A percentile compares a stretch with the other conserved stretches of the same genome.
phyloP scores from a whole-genome alignment of 495 filamentous ascomycete genomes.

The Penicillium salamii region DNA sequence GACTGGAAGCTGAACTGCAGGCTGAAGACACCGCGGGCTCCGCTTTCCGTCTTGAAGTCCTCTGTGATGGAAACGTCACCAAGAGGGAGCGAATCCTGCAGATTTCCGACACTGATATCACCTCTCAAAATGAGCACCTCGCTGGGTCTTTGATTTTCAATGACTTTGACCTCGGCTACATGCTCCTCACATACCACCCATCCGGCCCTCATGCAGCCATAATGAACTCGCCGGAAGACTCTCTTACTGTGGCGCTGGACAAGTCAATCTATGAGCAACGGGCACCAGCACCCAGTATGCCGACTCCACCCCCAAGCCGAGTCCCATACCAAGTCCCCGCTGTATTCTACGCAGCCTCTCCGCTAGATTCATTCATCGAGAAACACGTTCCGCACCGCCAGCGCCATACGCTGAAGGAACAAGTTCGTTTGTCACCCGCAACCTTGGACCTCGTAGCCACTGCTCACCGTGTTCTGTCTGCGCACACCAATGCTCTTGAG shows the following conservation, averaged over 20 bases:
- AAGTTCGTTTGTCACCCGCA: conserved; percentile 69
- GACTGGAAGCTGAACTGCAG: conserved; percentile 72
- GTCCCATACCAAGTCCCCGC: conserved; percentile 69
- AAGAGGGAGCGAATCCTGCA: conserved; percentile 56
- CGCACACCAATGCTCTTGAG: conserved; percentile 70
- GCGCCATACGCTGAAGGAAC: conserved; percentile 61
- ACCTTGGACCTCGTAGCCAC: conserved; percentile 74
- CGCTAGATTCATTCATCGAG: conserved; percentile 60
- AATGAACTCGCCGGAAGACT: conserved; percentile 61
- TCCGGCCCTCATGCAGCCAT: conserved; percentile 60
- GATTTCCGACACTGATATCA: conserved; percentile 43
- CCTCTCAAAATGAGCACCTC: conserved; percentile 39
- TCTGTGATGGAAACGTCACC: conserved; percentile 62
- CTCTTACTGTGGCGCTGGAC: conserved; percentile 30
- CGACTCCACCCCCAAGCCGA: conserved; percentile 44
- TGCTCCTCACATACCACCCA: conserved; percentile 68
- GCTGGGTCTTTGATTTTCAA: conserved; percentile 63
- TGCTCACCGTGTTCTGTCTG: conserved; percentile 69
- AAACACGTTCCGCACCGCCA: conserved; percentile 57
- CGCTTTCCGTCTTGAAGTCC: conserved; percentile 68
- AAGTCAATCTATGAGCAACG: conserved; percentile 28
- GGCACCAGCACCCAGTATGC: conserved; percentile 17
- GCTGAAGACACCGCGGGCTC: conserved; percentile 61
- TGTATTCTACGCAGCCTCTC: conserved; percentile 57
- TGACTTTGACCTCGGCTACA: conserved; percentile 74